Evolutionary conservation across 2,329 filamentous ascomycete genomes (phyloP).

Genomic region (Penicillium hesseltinei): DNA sequence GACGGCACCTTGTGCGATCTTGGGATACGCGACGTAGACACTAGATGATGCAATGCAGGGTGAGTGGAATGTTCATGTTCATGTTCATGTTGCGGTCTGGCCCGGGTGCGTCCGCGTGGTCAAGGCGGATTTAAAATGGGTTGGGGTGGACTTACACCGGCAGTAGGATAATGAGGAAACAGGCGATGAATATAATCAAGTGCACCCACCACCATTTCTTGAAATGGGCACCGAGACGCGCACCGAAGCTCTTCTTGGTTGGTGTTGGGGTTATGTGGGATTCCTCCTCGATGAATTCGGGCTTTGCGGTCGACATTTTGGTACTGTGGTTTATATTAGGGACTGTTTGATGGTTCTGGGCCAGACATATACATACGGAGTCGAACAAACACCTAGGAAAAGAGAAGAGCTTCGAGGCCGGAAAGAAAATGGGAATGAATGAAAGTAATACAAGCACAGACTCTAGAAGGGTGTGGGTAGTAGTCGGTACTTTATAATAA

Average conservation of each 20-base stretch:
- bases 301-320: slow-evolving; percentile 25
- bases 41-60: slow-evolving; percentile 31
- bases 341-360: background rate
- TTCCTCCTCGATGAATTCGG: slow-evolving; percentile 24
- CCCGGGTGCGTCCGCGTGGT: too few relatives aligned
- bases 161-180: slow-evolving; percentile 54
- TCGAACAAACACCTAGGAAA: background rate
- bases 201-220: slow-evolving; percentile 56
- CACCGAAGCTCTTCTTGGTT: slow-evolving; percentile 26
- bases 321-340: background rate
- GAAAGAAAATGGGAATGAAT: background rate
- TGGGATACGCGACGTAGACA: slow-evolving; percentile 59
- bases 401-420: background rate
- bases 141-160: slow-evolving; percentile 53
- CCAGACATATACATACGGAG: background rate
- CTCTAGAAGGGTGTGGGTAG: background rate
- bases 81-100: background rate
- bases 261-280: slow-evolving; percentile 7
- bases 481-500: slow-evolving; percentile 1
- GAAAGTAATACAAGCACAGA: background rate
- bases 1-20: slow-evolving; percentile 56
- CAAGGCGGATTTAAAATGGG: background rate
- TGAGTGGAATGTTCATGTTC: background rate
- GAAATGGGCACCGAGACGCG: slow-evolving; percentile 33
- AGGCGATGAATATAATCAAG: slow-evolving; percentile 50